Conservation (phyloP, 108 stramenopile species). For the Cyclostephanos tholiformis region DNA sequence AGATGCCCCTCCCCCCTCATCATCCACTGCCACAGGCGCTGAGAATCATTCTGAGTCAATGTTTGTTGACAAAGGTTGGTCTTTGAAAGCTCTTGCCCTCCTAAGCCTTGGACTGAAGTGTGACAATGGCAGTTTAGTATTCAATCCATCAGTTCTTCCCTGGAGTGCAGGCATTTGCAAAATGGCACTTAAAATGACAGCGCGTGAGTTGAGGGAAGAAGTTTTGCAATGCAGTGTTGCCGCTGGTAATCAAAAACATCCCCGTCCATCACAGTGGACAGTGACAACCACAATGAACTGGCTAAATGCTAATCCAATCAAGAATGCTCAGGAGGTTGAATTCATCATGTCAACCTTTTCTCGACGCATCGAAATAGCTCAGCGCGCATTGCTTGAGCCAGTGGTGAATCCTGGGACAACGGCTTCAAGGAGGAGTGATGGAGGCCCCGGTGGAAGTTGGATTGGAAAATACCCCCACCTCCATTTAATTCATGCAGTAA, state of each 20-base stretch:
- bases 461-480: constrained; percentile 6
- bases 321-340: background rate
- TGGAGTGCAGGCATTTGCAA: too few relatives aligned
- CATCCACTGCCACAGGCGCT: background rate
- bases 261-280: background rate
- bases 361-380: background rate
- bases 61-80: background rate
- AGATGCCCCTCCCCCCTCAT: background rate
- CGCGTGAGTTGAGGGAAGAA: background rate
- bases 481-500: background rate
- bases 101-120: background rate
- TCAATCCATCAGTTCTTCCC: too few relatives aligned
- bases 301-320: background rate
- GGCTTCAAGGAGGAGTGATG: background rate
- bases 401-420: background rate
- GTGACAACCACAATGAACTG: background rate
- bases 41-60: background rate
- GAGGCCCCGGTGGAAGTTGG: background rate
- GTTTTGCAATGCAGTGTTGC: background rate
- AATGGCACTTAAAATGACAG: background rate
- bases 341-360: background rate
- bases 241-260: background rate
- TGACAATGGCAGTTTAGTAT: background rate
- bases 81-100: background rate
- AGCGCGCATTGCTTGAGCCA: too few relatives aligned